These are phyloP conservation scores for Sugiyamaella grinbergsii DNA, from an alignment of 1,139 yeast genomes.

Conservation along the genomic window DNA sequence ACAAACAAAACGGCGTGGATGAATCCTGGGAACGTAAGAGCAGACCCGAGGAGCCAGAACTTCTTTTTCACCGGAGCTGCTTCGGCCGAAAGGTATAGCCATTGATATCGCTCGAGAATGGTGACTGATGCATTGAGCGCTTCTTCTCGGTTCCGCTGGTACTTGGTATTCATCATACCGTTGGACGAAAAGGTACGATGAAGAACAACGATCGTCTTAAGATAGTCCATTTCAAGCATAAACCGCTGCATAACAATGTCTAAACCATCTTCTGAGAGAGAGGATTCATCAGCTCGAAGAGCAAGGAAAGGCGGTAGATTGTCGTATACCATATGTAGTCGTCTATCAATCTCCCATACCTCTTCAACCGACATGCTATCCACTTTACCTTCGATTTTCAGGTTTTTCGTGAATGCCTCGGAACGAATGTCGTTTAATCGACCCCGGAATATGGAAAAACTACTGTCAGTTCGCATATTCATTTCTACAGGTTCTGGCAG, in stretches of 20 bases:
- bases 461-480: slow-evolving; percentile 31
- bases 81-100: slow-evolving; percentile 37
- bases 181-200: slow-evolving; percentile 39
- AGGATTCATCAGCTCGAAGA: slow-evolving; percentile 31
- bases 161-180: slow-evolving; percentile 25
- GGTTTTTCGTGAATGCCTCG: slow-evolving; percentile 25
- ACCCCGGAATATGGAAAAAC: slow-evolving; percentile 32
- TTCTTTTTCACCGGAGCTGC: slow-evolving; percentile 30
- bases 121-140: slow-evolving; percentile 37
- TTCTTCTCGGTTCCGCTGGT: slow-evolving; percentile 35
- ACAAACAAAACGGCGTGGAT: slow-evolving; percentile 33
- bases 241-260: slow-evolving; percentile 38
- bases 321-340: slow-evolving; percentile 32
- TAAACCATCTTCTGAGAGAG: slow-evolving; percentile 30
- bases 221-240: slow-evolving; percentile 38
- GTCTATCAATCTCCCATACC: slow-evolving; percentile 34
- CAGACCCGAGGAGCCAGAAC: slow-evolving; percentile 33
- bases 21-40: slow-evolving; percentile 28
- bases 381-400: slow-evolving; percentile 25
- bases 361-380: slow-evolving; percentile 29
- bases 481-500: slow-evolving; percentile 26
- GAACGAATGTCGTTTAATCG: slow-evolving; percentile 28
- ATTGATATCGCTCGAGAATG: slow-evolving; percentile 36
- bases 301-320: slow-evolving; percentile 32
- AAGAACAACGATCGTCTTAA: slow-evolving; percentile 37